Percentiles rank a stretch among this genome's conserved stretches.
Evolutionary conservation across 805 yeast species (phyloP).

Genomic region (Tetrapisispora iriomotensis): DNA sequence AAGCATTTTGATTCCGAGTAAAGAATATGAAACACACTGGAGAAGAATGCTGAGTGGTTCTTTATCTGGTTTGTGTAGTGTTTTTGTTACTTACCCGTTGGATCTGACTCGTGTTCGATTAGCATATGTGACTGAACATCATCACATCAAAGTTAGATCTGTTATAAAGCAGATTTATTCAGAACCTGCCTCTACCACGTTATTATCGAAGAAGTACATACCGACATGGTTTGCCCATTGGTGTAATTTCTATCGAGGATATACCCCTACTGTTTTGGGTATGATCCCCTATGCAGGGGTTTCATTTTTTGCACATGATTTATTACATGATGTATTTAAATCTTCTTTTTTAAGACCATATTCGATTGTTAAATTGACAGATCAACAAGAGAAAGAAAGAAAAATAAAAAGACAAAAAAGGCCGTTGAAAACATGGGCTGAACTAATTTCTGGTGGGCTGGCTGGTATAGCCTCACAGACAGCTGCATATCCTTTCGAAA

Average conservation of each 20-base stretch:
- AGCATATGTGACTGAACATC: constrained; percentile 68
- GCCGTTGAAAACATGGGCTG: constrained; percentile 86
- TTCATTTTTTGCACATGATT: constrained; percentile 88
- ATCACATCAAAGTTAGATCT: constrained; percentile 20
- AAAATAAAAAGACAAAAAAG: constrained; percentile 30
- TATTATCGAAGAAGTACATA: constrained; percentile 29
- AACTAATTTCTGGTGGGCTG: constrained; percentile 86
- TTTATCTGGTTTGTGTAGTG: constrained; percentile 78
- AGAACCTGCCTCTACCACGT: constrained; percentile 26
- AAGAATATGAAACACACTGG: constrained; percentile 63
- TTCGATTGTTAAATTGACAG: constrained; percentile 33
- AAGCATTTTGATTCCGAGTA: constrained; percentile 64
- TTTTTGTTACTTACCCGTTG: constrained; percentile 82
- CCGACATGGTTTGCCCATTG: constrained; percentile 30
- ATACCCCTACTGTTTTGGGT: constrained; percentile 86
- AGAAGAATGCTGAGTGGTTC: constrained; percentile 85
- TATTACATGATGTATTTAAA: constrained; percentile 77
- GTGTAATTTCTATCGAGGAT: constrained; percentile 83
- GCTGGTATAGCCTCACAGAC: constrained; percentile 95
- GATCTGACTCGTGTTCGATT: constrained; percentile 84
- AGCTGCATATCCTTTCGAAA: constrained; percentile 95
- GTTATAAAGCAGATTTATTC: constrained; percentile 24
- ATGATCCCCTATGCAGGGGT: constrained; percentile 98
- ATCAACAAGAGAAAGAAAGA: constrained; percentile 12
- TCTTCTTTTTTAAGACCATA: constrained; percentile 44